phyloP scores from a whole-genome alignment of 1,284 basidiomycete genomes.

The Meripilus lineatus region DNA sequence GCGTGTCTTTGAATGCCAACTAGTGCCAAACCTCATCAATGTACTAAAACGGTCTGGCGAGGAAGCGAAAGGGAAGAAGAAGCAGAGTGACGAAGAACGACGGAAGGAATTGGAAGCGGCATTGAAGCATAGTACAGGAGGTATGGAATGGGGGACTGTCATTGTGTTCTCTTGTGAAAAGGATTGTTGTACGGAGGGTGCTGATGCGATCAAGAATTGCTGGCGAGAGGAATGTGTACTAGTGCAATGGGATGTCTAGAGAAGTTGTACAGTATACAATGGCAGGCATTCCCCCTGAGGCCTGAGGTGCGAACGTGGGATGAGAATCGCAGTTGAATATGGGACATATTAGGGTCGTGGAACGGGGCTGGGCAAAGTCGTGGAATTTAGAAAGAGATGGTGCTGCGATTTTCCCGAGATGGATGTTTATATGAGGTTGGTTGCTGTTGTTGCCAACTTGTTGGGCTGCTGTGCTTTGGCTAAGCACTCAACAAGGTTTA shows the following conservation, averaged over 20 bases:
- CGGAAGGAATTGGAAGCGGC: slow-evolving; percentile 48
- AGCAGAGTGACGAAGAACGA: slow-evolving; percentile 54
- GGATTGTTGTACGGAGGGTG: slow-evolving; percentile 71
- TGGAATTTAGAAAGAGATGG: too few relatives aligned
- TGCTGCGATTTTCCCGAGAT: too few relatives aligned
- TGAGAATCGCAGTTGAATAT: too few relatives aligned
- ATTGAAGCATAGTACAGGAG: slow-evolving; percentile 42
- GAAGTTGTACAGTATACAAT: too few relatives aligned
- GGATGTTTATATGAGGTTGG: too few relatives aligned
- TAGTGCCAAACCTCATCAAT: slow-evolving; percentile 86
- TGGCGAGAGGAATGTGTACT: slow-evolving; percentile 75
- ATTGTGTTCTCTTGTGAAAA: slow-evolving; percentile 74
- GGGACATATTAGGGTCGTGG: too few relatives aligned
- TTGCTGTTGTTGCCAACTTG: too few relatives aligned
- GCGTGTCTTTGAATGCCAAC: slow-evolving; percentile 77
- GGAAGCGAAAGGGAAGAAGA: slow-evolving; percentile 24
- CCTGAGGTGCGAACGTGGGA: too few relatives aligned
- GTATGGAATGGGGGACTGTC: slow-evolving; percentile 84
- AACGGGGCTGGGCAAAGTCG: too few relatives aligned
- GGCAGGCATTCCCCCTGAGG: too few relatives aligned
- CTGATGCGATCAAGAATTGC: slow-evolving; percentile 40
- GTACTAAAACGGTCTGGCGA: slow-evolving; percentile 38
- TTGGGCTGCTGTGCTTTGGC: too few relatives aligned
- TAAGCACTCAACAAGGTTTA: too few relatives aligned
- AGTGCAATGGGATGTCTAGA: slow-evolving; percentile 63